A percentile compares a stretch with the other conserved stretches of the same genome.
Conservation (phyloP, 2,329 filamentous ascomycete genomes). For the Fusarium goolgardi region DNA sequence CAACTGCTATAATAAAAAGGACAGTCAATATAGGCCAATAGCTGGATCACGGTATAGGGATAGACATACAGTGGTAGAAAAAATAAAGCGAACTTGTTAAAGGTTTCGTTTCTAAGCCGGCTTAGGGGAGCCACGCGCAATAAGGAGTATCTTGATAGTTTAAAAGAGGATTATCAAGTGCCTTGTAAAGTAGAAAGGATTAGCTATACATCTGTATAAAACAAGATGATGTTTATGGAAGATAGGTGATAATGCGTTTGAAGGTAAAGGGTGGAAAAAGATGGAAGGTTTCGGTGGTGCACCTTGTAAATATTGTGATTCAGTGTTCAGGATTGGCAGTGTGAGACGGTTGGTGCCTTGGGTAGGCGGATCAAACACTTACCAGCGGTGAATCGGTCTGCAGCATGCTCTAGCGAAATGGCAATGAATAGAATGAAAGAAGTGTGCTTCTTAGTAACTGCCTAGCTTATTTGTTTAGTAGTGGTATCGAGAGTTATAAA, state of each 20-base stretch:
- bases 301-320: slow-evolving; percentile 3
- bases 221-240: neutral
- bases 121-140: neutral
- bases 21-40: neutral
- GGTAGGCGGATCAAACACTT: neutral
- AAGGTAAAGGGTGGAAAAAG: neutral
- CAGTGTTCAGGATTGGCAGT: neutral
- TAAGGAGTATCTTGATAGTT: neutral
- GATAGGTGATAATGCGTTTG: neutral
- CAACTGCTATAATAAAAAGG: neutral
- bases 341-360: neutral
- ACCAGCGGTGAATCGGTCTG: neutral
- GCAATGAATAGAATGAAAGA: neutral
- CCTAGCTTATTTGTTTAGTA: neutral
- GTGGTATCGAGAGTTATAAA: neutral
- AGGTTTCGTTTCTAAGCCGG: neutral
- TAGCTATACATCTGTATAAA: neutral
- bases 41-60: neutral
- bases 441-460: neutral
- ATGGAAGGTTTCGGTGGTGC: neutral
- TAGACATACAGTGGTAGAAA: neutral
- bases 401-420: neutral
- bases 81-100: neutral
- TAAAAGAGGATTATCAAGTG: no score
- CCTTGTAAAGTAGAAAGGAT: neutral